Base-by-base conservation (phyloP, 2,329 filamentous ascomycete genomes). In the Sporothrix humicola region DNA sequence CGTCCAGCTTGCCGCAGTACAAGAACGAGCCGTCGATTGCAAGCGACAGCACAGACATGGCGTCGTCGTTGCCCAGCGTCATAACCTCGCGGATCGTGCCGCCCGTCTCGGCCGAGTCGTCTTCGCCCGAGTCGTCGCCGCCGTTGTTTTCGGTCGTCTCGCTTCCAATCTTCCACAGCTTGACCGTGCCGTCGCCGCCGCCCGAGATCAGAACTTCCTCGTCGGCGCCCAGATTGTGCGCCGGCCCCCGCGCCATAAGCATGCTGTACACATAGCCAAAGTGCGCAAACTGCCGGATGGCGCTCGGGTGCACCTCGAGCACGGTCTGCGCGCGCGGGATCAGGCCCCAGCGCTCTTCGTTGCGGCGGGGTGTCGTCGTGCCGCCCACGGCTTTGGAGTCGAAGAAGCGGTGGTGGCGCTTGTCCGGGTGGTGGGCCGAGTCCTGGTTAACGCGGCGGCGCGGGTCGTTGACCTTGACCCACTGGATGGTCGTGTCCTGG, bases 191-290 rank as follows among this genome's bases (percentile, higher is more conserved):
- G 79, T 98, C 96, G 46, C 96, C 97, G 50, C 94, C 95, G 9
- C 95, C 96, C 0, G 95, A 97, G 46, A 99, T 89, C 52, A 99
- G 81, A 0, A 97, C 90, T 77, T 98, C 95, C 37, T 92, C 90
- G 1, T 93, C 90, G 0, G 88, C 85, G 7, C 91, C 91, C 3
- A 93, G 87, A 7, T 93, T 86, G 1, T 89, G 85, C 0, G 87
- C 89, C 0, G 87, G 86, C 0, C 93, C 93, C 75, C 89, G 90
- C 0, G 93, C 91, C 74, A 99, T 86, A 5, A 97, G 86, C 95
- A 98, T 98, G 81, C 94, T 97, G 81, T 98, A 98, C 0, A 99
- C 91, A 80, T 98, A 98, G 61, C 97, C 96, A 81, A 91, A 95
- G 81, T 99, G 96, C 1, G 96, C 94, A 82, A 97, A 99, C 78